Base-by-base conservation (phyloP, 2,329 filamentous ascomycete species). In the Tothia fuscella region DNA sequence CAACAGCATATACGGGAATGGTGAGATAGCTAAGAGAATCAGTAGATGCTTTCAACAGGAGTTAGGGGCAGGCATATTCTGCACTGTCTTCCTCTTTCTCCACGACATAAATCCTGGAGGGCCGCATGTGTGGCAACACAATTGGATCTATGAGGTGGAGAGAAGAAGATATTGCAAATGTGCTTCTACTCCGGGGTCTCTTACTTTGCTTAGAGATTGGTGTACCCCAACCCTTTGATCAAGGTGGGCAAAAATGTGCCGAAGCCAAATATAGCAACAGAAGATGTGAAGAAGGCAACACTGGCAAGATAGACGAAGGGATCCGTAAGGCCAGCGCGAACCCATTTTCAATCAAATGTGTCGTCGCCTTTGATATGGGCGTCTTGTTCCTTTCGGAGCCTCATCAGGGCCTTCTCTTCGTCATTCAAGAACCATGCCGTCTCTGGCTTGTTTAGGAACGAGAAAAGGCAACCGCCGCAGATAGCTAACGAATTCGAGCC, bases 201-300 rank as follows among this genome's bases (percentile, higher is more conserved):
- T n/a, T n/a, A 29, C 26, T 40, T 29, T 40, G 37, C 21, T 16
- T 31, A 28, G 25, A 40, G 25, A 20, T 19, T 26, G 16, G 25
- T 30, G 53, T 19, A 51, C 57, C 47, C 61, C 54, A 48, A 49
- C 49, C 47, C 62, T 46, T 17, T 54, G 51, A 51, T 54, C 52
- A 57, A 61, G 28, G 58, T 59, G 10, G 51, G 59, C 42, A 61
- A 46, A 46, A 61, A 62, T 1, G 52, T 53, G 13, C 55, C 53
- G 38, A 58, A 59, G 1, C 56, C 55, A 41, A 51, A 53, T 20
- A 59, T 50, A 20, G 55, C 51, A 6, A 58, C 51, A 31, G 54
- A 53, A 6, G 53, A 55, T 21, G 53, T 55, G 41, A 61, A 61
- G 44, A 62, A 55, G 12, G 53, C 47, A 12, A 54, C 44, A 3